A percentile compares a stretch with the other conserved stretches of the same genome.
Evolutionary conservation across 768 basidiomycete genomes (phyloP).

Genomic region (Boletus sensibilis): DNA sequence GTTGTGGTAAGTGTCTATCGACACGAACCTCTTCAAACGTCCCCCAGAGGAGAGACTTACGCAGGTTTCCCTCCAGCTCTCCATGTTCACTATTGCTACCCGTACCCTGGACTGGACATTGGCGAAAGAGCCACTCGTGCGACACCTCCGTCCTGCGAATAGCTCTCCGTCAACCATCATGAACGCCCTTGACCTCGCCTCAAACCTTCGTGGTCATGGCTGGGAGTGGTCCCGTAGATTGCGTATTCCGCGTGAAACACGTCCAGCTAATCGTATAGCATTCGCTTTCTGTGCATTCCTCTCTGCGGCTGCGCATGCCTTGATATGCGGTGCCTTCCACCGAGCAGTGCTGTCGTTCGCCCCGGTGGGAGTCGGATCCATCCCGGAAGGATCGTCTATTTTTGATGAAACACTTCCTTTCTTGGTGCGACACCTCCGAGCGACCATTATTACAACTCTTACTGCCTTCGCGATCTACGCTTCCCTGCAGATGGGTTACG

Average conservation of each 20-base stretch:
- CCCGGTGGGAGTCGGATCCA: conserved; percentile 34
- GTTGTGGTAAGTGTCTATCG: conserved; percentile 9
- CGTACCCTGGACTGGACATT: conserved; percentile 23
- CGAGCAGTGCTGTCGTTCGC: conserved; percentile 46
- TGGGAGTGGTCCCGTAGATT: conserved; percentile 55
- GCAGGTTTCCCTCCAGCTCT: neutral
- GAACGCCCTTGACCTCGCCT: conserved; percentile 50
- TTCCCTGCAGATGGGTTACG: conserved; percentile 39
- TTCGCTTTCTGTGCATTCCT: conserved; percentile 39
- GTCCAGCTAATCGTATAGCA: conserved; percentile 35
- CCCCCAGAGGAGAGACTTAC: neutral
- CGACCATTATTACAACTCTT: conserved; percentile 42
- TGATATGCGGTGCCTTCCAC: conserved; percentile 47
- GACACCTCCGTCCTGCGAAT: conserved; percentile 8
- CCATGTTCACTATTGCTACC: conserved; percentile 9
- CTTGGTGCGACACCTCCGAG: conserved; percentile 32
- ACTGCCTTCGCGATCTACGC: conserved; percentile 46
- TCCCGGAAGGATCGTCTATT: conserved; percentile 28
- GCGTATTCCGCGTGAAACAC: conserved; percentile 37
- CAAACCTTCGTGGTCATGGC: conserved; percentile 55
- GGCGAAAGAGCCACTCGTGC: conserved; percentile 11
- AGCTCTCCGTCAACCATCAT: neutral
- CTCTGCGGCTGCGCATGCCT: conserved; percentile 35
- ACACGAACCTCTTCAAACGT: neutral
- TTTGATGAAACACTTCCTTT: conserved; percentile 34